Evolutionary conservation across 805 yeast genomes (phyloP), one percentile per base, ranked within the genome.

Genomic region (Cyberlindnera saturnus): DNA sequence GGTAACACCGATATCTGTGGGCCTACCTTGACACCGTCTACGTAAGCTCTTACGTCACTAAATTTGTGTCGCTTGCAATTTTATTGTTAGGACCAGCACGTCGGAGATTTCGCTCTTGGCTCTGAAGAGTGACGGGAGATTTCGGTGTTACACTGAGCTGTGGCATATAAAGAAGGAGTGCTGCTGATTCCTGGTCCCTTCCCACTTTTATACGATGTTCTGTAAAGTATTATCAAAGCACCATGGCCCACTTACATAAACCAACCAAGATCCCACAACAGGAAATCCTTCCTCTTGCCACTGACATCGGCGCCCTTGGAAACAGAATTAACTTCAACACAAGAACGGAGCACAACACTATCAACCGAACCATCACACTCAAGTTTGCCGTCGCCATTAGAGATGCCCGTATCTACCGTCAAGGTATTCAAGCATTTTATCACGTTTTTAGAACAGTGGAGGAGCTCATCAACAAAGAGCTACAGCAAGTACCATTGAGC

Each of bases 231-330:
- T 23, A 23, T 23, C 28, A 34, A 38, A 19, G n/a, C 41, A 31
- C 6, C 28, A 18, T 30, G 38, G 41, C 41, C 15, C 37, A 39
- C 37, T 39, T 39, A 30, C 45, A 37, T 36, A 41, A 41, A 31
- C 45, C 40, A 41, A 40, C 50, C n/a, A 56, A 53, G 47, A 44
- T 58, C 42, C 59, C 60, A 19, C 60, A 68, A 44, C 53, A 60
- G n/a, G 86, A 81, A 57, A 75, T 81, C 30, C 73, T 86, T 29
- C 96, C 96, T 3, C 71, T 78, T n/a, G 82, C 82, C 43, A 74
- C 76, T n/a, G 95, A 86, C 59, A 66, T 81, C 15, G 95, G 90
- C 20, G 95, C 95, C 6, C 68, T 86, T 41, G 95, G 81, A 38
- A 87, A 87, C 70, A 70, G 96, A 59, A 86, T 87, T 57, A 86